These are phyloP conservation scores for Chaetomiaceae sp. DNA, from an alignment of 2,329 filamentous ascomycete genomes.

Conservation along the genomic window DNA sequence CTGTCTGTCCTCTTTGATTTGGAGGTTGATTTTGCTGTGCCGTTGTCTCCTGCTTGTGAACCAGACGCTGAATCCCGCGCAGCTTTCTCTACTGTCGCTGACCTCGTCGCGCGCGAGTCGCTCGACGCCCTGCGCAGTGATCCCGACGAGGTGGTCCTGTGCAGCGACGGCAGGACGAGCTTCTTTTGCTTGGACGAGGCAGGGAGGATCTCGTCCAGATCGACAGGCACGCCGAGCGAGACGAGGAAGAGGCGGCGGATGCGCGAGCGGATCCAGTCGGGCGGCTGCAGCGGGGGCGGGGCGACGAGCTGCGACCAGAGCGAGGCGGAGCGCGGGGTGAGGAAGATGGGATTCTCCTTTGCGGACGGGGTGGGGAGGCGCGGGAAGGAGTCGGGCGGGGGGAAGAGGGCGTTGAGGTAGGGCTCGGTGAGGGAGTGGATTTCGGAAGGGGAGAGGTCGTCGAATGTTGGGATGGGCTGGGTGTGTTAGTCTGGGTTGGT, in stretches of 20 bases:
- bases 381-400: conserved; percentile 47
- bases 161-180: conserved; percentile 81
- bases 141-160: conserved; percentile 42
- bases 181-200: conserved; percentile 93
- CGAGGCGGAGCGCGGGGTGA: conserved; percentile 80
- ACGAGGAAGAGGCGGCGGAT: conserved; percentile 94
- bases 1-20: not conserved
- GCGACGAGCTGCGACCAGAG: conserved; percentile 96
- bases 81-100: not conserved
- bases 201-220: conserved; percentile 94
- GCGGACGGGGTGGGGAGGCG: conserved; percentile 44
- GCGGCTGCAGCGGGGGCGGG: conserved; percentile 87
- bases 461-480: conserved; percentile 65
- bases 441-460: conserved; percentile 56
- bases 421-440: conserved; percentile 58
- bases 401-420: conserved; percentile 64
- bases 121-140: conserved; percentile 50
- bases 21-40: not conserved
- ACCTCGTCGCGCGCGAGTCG: conserved; percentile 42
- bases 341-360: conserved; percentile 65
- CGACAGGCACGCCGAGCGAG: conserved; percentile 90
- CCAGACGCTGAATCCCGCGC: not conserved
- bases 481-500: conserved; percentile 21
- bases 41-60: not conserved
- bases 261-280: conserved; percentile 95